These are phyloP conservation scores for Trichoderma aggressivum DNA, from an alignment of 2,329 filamentous ascomycete species.

Conservation along the genomic window DNA sequence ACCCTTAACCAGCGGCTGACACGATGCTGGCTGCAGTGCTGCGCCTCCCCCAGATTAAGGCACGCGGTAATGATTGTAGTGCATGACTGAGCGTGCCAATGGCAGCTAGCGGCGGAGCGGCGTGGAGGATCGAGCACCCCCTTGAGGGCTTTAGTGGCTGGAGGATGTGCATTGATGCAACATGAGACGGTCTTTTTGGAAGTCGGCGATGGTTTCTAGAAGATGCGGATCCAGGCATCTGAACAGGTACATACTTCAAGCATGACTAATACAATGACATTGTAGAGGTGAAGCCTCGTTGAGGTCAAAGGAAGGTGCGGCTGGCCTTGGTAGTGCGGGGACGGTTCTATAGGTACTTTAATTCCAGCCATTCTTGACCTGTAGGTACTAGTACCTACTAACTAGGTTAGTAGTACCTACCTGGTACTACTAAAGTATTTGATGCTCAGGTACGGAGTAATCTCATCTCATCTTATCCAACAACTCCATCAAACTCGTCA, in stretches of 20 bases:
- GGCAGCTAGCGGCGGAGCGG: background rate
- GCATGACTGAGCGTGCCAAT: background rate
- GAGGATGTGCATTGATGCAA: background rate
- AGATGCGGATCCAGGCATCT: background rate
- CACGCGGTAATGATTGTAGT: background rate
- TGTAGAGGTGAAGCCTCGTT: background rate
- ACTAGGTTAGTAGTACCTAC: no score
- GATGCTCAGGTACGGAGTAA: background rate
- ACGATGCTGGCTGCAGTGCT: constrained; percentile 3
- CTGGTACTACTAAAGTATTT: no score
- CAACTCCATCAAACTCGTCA: constrained; percentile 42
- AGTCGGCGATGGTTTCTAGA: background rate
- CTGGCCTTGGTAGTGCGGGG: background rate
- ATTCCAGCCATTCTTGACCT: background rate
- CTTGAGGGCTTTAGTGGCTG: background rate
- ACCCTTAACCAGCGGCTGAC: background rate
- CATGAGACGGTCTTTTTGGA: background rate
- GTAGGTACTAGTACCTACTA: no score
- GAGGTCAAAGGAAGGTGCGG: background rate
- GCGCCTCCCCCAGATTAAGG: constrained; percentile 13
- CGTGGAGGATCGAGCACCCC: background rate
- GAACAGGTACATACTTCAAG: background rate
- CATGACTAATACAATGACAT: background rate
- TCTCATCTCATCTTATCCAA: background rate
- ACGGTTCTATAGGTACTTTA: background rate